These are phyloP conservation scores for Diaporthe citrichinensis DNA, from an alignment of 2,329 filamentous ascomycete species.

Conservation along the genomic window DNA sequence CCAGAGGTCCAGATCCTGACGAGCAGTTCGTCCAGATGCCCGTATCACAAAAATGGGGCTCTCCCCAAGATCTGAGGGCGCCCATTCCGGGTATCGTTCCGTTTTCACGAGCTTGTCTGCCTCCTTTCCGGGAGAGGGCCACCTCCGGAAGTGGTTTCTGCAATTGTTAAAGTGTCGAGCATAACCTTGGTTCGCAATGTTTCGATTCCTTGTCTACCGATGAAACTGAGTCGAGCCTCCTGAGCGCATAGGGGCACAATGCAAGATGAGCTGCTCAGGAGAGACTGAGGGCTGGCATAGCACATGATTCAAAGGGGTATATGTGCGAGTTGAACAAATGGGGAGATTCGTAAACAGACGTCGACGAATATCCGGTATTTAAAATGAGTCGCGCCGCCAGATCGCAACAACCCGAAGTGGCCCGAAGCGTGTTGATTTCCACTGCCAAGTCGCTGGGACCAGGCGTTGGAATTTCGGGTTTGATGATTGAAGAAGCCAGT, in stretches of 20 bases:
- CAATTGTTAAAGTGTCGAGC: background rate
- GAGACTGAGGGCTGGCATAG: background rate
- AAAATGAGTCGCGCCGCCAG: slow-evolving; percentile 11
- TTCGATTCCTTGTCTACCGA: slow-evolving; percentile 20
- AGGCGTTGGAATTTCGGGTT: slow-evolving; percentile 13
- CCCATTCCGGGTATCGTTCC: slow-evolving; percentile 6
- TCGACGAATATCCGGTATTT: background rate
- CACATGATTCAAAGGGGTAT: slow-evolving; percentile 24
- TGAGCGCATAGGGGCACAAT: background rate
- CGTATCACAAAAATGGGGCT: slow-evolving; percentile 28
- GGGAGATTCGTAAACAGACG: background rate
- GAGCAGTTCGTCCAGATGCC: slow-evolving; percentile 14
- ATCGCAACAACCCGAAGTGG: background rate
- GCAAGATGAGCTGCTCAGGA: slow-evolving; percentile 4
- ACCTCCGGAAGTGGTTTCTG: slow-evolving; percentile 4
- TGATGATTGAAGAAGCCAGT: slow-evolving; percentile 16
- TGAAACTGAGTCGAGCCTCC: slow-evolving; percentile 27
- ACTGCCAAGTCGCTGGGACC: slow-evolving; percentile 11
- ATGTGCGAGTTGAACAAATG: background rate
- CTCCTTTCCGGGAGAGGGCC: background rate
- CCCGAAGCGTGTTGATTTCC: background rate
- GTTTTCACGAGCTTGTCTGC: slow-evolving; percentile 9
- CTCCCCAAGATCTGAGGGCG: slow-evolving; percentile 26
- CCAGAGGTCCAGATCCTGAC: slow-evolving; percentile 1
- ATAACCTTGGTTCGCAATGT: slow-evolving; percentile 28